A percentile compares a stretch with the other conserved stretches of the same genome.
Conservation (phyloP, 495 filamentous ascomycete species). For the Bryoglossum gracile region DNA sequence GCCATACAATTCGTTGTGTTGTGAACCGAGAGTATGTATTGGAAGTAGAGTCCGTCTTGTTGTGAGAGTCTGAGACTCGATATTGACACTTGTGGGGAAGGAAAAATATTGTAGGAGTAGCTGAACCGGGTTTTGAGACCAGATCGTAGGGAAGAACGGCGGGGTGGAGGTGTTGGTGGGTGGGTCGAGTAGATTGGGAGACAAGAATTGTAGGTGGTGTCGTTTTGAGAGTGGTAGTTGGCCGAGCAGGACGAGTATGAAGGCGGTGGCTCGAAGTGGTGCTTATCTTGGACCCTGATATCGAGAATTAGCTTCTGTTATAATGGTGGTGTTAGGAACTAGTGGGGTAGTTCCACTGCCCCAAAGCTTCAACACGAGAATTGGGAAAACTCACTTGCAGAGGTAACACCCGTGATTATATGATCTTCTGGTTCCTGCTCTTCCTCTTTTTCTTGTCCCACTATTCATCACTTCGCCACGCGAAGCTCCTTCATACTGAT, state of each 20-base stretch:
- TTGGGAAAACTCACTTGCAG: too few species aligned
- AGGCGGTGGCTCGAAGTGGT: neutral
- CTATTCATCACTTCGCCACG: too few species aligned
- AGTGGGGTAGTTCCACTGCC: too few species aligned
- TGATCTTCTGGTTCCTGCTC: too few species aligned
- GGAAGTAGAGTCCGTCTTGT: constrained; percentile 7
- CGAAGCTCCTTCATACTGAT: too few species aligned
- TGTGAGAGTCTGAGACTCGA: neutral
- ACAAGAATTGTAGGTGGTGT: neutral
- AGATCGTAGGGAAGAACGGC: constrained; percentile 8
- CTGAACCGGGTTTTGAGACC: neutral
- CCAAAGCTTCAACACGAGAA: too few species aligned
- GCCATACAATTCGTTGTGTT: neutral
- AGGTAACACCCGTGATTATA: too few species aligned
- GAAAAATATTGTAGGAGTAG: neutral
- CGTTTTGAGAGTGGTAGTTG: neutral
- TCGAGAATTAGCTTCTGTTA: too few species aligned
- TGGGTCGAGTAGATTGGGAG: neutral
- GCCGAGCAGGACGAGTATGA: neutral
- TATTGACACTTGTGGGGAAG: constrained; percentile 2
- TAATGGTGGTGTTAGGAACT: too few species aligned
- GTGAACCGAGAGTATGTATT: constrained; percentile 1
- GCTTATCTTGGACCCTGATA: neutral
- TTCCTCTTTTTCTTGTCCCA: too few species aligned
- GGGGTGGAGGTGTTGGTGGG: constrained; percentile 10